Conservation (phyloP, 164 flowering plant species). For the Dillenia suffruticosa region DNA sequence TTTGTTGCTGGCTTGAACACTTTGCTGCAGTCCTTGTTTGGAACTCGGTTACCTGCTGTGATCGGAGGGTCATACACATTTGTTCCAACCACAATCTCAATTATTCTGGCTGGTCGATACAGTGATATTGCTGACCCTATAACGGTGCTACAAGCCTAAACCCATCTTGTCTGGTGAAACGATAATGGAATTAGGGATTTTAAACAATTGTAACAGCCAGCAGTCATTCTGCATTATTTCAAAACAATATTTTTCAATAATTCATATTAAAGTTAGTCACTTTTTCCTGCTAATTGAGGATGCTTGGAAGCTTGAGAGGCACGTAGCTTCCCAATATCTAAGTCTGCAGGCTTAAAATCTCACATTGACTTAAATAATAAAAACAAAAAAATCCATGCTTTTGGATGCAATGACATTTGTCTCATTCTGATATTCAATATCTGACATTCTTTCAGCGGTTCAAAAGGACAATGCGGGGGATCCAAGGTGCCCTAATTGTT, state of each 20-base stretch:
- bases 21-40: constrained; percentile 65
- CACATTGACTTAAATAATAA: too few species aligned
- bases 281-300: too few species aligned
- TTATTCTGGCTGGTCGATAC: constrained; percentile 78
- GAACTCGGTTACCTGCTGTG: constrained; percentile 88
- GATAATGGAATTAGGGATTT: too few species aligned
- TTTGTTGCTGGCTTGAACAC: constrained; percentile 98
- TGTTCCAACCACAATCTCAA: constrained; percentile 88
- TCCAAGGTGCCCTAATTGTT: constrained; percentile 83
- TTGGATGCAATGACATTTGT: not conserved
- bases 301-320: too few species aligned
- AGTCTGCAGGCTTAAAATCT: too few species aligned
- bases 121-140: constrained; percentile 50
- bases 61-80: constrained; percentile 89
- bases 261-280: not conserved
- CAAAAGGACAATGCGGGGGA: constrained; percentile 76
- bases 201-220: too few species aligned
- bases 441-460: constrained; percentile 55
- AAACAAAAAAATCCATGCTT: too few species aligned
- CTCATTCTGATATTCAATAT: not conserved
- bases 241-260: too few species aligned
- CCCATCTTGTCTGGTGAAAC: not conserved
- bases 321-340: too few species aligned
- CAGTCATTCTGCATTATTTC: too few species aligned
- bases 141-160: constrained; percentile 36